Base-by-base conservation (phyloP, 1,284 basidiomycete genomes). In the Jaminaea rosea region DNA sequence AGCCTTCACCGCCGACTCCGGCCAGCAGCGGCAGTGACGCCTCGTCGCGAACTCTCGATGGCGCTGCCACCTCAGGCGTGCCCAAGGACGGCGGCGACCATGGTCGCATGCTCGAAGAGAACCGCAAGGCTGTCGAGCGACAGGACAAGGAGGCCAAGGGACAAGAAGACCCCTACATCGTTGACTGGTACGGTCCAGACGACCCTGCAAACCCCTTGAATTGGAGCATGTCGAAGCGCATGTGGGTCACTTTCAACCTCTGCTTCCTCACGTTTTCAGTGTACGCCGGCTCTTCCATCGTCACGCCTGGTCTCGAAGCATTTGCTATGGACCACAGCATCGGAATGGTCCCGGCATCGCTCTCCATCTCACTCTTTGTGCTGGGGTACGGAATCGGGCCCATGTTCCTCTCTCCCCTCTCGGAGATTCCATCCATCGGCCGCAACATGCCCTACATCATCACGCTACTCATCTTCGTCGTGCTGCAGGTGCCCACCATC, bases 251-350 rank as follows among this genome's bases (percentile, higher is more conserved):
- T 7, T 47, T 42, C 21, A 48, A 69, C 11, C 59, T 76, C 37
- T 65, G 60, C 32, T 50, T 73, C 11, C 59, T 75, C 39, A 69
- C 73, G 4, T 73, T 81, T 32, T 80, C 82, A 58, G 76, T 80
- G 2, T 84, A 83, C 66, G 76, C 82, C 52, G 82, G 83, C 15
- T 78, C 78, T 47, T 78, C 78, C 3, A 80, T 83, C 39, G 77
- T 77, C 34, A 81, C 82, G 0, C 82, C 81, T 1, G 79, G 79
- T 0, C 71, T 83, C 26, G 66, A 81, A 24, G 78, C 13, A 55
- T 80, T 55, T 68, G 74, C 19, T 78, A 9, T 24, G 10, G 51
- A 53, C 11, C 67, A 62, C 27, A 11, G 46, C 23, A 27, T 48
- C 23, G 23, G 26, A 10, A 1, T 26, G 2, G 47, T 60, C 28